Base-by-base conservation (phyloP, 2,329 filamentous ascomycete genomes). In the Neofusicoccum cordaticola region DNA sequence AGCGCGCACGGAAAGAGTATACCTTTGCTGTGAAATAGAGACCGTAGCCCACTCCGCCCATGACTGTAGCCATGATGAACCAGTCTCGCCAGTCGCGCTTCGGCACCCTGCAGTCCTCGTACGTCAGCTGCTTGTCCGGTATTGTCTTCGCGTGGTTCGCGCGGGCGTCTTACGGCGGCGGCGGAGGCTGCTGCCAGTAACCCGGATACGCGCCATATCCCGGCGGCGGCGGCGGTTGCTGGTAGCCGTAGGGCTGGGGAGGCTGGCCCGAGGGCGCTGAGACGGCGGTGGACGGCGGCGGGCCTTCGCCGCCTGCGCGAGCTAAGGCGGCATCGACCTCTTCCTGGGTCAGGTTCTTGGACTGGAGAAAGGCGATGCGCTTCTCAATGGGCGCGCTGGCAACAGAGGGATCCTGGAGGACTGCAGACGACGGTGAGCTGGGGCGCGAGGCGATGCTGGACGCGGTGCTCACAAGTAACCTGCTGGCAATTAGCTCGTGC, bases 21-120 rank as follows among this genome's bases (percentile, higher is more conserved):
- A 92, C 90, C 86, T 96, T 96, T 66, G 93, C 91, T 15, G 97
- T 85, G 68, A 89, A 86, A 75, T 95, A 99, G 22, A 97, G 79
- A 0, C 93, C 94, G 73, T 97, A 98, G 44, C 92, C 86, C 19
- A 97, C 89, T 56, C 93, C 92, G 65, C 93, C 90, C 67, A 96
- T 90, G 12, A 98, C 91, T 0, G 95, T 99, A 7, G 95, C 95
- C 92, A 98, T 97, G 78, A 99, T 98, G 79, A 99, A 99, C 91
- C 93, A 98, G 75, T 99, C 95, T 67, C 96, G 86, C 95, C 95
- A 99, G 79, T 99, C 95, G 73, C 95, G 85, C 74, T 88, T 89
- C 2, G 93, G 93, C 2, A 88, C 73, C 63, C 75, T 78, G 8
- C 22, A 31, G 34, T 15, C 34, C 19, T 39, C 7, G 7, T n/a